These are phyloP conservation scores for Xylaria bambusicola DNA, from an alignment of 495 filamentous ascomycete genomes.

Conservation along the genomic window DNA sequence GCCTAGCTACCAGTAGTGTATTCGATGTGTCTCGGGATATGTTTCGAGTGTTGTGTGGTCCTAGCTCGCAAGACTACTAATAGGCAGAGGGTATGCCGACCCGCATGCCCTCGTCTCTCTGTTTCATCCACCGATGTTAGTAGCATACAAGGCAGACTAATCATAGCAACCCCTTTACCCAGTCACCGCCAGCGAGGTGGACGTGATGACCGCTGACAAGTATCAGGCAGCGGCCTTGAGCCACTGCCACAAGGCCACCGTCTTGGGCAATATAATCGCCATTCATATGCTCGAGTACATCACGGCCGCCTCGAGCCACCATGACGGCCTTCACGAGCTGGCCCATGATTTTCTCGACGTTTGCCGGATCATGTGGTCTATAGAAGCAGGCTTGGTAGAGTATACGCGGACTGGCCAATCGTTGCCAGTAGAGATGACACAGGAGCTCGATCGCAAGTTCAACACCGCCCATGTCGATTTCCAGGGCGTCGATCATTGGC, in stretches of 20 bases:
- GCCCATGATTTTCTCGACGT: slow-evolving; percentile 55
- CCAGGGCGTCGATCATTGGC: slow-evolving; percentile 51
- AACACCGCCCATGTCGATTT: slow-evolving; percentile 48
- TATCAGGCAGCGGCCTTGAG: slow-evolving; percentile 15
- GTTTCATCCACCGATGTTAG: background rate
- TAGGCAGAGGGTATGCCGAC: background rate
- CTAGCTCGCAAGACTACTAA: background rate
- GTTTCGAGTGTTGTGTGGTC: slow-evolving; percentile 14
- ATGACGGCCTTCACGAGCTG: slow-evolving; percentile 49
- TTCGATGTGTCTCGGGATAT: background rate
- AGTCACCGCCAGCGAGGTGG: slow-evolving; percentile 4
- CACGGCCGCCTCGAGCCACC: slow-evolving; percentile 45
- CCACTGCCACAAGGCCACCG: slow-evolving; percentile 40
- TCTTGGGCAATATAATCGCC: slow-evolving; percentile 52
- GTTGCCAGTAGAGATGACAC: slow-evolving; percentile 48
- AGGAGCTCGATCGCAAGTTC: slow-evolving; percentile 55
- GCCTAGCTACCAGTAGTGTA: too few relatives aligned
- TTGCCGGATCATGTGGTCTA: slow-evolving; percentile 52
- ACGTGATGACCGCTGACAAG: slow-evolving; percentile 7
- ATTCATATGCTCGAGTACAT: slow-evolving; percentile 60
- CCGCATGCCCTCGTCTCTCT: slow-evolving; percentile 1
- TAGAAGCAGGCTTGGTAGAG: slow-evolving; percentile 53
- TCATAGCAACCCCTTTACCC: background rate
- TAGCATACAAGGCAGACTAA: background rate
- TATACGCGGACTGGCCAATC: slow-evolving; percentile 36